Conservation (phyloP, 495 filamentous ascomycete genomes). For the Aspergillus egyptiacus region DNA sequence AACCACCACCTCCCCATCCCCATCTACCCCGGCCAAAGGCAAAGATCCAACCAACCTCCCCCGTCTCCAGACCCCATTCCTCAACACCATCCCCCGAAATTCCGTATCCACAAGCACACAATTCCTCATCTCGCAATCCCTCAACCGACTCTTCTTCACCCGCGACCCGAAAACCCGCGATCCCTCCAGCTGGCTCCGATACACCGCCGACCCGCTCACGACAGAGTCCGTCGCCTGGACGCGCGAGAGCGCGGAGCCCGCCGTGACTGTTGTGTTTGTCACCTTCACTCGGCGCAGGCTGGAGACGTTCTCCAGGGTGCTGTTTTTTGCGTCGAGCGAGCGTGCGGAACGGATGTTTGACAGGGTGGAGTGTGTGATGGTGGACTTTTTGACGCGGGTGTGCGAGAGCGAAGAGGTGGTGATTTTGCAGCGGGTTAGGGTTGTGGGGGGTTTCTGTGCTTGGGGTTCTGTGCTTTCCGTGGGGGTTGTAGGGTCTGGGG, state of each 20-base stretch:
- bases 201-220: conserved; percentile 17
- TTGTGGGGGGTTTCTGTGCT: background rate
- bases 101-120: conserved; percentile 25
- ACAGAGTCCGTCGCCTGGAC: conserved; percentile 18
- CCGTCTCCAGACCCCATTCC: conserved; percentile 33
- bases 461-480: background rate
- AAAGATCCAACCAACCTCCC: conserved; percentile 27
- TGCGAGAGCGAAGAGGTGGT: conserved; percentile 19
- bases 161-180: conserved; percentile 13
- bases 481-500: background rate
- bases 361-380: conserved; percentile 17
- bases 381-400: conserved; percentile 13
- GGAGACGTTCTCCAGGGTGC: conserved; percentile 15
- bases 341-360: conserved; percentile 10
- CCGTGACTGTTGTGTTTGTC: conserved; percentile 17
- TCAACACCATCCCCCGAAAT: conserved; percentile 29
- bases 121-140: conserved; percentile 28
- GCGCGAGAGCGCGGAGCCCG: conserved; percentile 13
- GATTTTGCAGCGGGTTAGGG: conserved; percentile 20
- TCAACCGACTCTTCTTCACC: conserved; percentile 16
- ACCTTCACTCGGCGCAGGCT: conserved; percentile 19
- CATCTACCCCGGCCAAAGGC: conserved; percentile 10
- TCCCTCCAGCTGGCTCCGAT: conserved; percentile 8
- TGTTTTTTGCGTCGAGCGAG: conserved; percentile 9
- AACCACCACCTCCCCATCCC: conserved; percentile 1